A percentile compares a stretch with the other conserved stretches of the same genome.
These are phyloP conservation scores for Mycosarcoma mackinlayi DNA, from an alignment of 1,284 basidiomycete species.

Conservation along the genomic window DNA sequence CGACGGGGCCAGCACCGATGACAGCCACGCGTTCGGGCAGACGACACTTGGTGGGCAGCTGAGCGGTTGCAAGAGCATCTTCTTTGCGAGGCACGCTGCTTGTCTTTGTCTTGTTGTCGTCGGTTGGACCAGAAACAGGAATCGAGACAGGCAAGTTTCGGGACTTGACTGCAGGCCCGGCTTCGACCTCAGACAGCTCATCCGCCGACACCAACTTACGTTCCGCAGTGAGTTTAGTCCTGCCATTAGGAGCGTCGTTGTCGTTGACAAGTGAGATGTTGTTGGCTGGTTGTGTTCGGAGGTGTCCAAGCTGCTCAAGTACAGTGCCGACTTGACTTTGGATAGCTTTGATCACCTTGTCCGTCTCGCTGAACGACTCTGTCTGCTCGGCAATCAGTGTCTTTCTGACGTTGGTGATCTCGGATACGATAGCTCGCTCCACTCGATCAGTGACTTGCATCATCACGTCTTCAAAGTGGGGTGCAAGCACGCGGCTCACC, in stretches of 20 bases:
- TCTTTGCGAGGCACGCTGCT: background rate
- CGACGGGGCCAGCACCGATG: constrained; percentile 90
- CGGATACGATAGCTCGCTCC: constrained; percentile 32
- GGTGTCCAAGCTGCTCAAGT: constrained; percentile 11
- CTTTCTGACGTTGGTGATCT: constrained; percentile 49
- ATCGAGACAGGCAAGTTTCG: background rate
- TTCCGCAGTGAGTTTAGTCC: background rate
- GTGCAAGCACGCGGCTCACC: constrained; percentile 47
- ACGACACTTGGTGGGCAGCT: constrained; percentile 16
- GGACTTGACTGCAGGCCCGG: background rate
- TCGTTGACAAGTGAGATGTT: constrained; percentile 1
- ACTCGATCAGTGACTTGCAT: constrained; percentile 23
- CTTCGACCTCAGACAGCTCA: constrained; percentile 9
- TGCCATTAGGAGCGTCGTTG: background rate
- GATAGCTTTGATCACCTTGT: constrained; percentile 12
- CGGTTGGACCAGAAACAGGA: background rate
- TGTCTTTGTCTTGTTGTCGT: background rate
- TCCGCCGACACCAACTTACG: background rate
- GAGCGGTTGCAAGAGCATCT: background rate
- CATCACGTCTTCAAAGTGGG: constrained; percentile 51
- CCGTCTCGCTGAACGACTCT: constrained; percentile 27
- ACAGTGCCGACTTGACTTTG: constrained; percentile 14
- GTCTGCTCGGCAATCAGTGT: constrained; percentile 39
- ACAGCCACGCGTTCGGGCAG: constrained; percentile 68
- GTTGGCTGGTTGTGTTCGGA: constrained; percentile 9